Evolutionary conservation across 768 basidiomycete genomes (phyloP), one percentile per base, ranked within the genome.

Genomic region (Suillus americanus): DNA sequence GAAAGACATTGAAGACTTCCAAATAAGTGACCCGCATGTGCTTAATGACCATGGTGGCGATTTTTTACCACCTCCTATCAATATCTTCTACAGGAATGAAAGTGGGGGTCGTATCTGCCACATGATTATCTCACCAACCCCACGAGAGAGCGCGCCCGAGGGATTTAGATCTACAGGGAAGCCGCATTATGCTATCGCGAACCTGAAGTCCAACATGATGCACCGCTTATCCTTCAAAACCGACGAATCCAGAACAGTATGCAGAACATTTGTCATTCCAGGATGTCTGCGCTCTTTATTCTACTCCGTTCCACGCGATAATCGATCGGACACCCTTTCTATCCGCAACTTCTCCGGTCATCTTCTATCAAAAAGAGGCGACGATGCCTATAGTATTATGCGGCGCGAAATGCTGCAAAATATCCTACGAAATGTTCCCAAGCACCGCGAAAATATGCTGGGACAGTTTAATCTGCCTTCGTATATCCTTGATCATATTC

Each of bases 321-420:
- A 73, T 37, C 72, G 69, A 45, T 48, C 66, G 1, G 77, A 76
- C 20, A 69, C 67, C 16, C 70, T 73, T 3, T 69, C 72, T 28
- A n/a, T 77, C 12, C 72, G 69, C 16, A 70, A 70, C 1, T 75
- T 77, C 53, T 78, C 75, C 63, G 75, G 77, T 57, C 70, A 77
- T 28, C 45, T 69, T 79, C 82, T 73, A 61, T 78, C 67, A 77
- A 76, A 68, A 77, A 78, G 62, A 67, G 78, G 66, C 51, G 65
- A 57, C 63, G 73, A 64, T 5, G 77, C 63, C 40, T 75, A 70
- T 37, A 59, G 64, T 18, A 60, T 65, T 0, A 68, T 68, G 30
- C 67, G 70, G 62, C 63, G 71, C 53, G 54, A 64, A 13, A 64
- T 68, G 66, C 66, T 69, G 37, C 65, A 74, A 18, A 66, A 71